Evolutionary conservation across 306 rosid species (phyloP).

Genomic region (Astragalus glycyphyllos): DNA sequence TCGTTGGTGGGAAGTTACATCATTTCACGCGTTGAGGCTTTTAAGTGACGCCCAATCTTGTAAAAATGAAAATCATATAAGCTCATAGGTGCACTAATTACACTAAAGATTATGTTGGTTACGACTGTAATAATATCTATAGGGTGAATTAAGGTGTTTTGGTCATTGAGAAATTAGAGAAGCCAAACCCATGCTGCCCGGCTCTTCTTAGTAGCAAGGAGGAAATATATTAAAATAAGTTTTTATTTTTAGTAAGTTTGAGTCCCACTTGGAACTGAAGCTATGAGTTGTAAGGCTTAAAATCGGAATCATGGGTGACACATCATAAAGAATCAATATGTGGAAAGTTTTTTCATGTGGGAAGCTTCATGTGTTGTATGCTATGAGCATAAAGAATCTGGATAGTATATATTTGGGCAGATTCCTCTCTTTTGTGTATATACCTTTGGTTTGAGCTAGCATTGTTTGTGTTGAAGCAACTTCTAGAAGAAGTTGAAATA

Average conservation of each 20-base stretch:
- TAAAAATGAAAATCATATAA: not conserved
- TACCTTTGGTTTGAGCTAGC: too few species aligned
- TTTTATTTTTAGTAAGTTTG: too few species aligned
- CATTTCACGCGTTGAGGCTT: constrained; percentile 14
- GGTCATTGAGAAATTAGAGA: constrained; percentile 21
- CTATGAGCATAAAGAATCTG: too few species aligned
- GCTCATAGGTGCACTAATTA: not conserved
- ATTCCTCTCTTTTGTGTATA: too few species aligned
- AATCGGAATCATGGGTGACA: constrained; percentile 70
- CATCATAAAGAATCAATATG: constrained; percentile 33
- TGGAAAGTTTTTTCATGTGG: too few species aligned
- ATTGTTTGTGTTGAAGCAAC: too few species aligned
- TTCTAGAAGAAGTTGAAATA: too few species aligned
- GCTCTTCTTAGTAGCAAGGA: constrained; percentile 38
- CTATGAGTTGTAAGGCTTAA: constrained; percentile 72
- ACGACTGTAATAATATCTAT: not conserved
- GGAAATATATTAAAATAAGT: not conserved
- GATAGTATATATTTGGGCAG: too few species aligned
- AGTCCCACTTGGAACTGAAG: not conserved
- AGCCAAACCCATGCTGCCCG: not conserved
- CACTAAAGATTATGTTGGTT: too few species aligned
- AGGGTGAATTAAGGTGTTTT: not conserved
- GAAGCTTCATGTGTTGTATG: not conserved
- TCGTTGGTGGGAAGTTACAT: constrained; percentile 36
- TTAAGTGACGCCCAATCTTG: constrained; percentile 8